phyloP scores from a whole-genome alignment of 2,329 filamentous ascomycete genomes.

The Beauveria asiatica region DNA sequence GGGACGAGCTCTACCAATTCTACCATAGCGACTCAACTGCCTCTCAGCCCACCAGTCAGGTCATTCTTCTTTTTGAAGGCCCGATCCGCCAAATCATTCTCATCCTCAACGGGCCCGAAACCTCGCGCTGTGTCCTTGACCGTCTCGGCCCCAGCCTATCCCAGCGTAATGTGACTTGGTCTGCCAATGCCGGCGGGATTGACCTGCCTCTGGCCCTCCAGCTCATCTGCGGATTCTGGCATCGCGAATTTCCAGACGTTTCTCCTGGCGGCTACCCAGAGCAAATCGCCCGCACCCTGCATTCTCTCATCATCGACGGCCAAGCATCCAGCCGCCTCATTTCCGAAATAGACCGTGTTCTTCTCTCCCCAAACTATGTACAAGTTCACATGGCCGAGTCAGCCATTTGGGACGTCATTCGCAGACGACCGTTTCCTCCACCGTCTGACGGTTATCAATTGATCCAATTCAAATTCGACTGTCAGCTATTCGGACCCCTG shows the following conservation, averaged over 20 bases:
- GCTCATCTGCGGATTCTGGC: conserved; percentile 28
- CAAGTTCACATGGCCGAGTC: conserved; percentile 31
- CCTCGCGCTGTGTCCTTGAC: conserved; percentile 26
- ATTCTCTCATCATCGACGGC: conserved; percentile 22
- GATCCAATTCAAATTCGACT: conserved; percentile 28
- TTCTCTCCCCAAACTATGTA: conserved; percentile 27
- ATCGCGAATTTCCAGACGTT: conserved; percentile 25
- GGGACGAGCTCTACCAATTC: conserved; percentile 29
- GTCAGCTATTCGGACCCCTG: conserved; percentile 22
- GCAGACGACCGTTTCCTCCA: conserved; percentile 23
- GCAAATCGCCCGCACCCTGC: conserved; percentile 24
- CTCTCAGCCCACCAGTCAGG: conserved; percentile 21
- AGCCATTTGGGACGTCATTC: conserved; percentile 27
- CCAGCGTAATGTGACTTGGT: conserved; percentile 24
- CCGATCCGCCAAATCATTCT: conserved; percentile 30
- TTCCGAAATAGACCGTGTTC: conserved; percentile 20
- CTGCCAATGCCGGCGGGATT: conserved; percentile 23
- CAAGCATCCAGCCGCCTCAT: conserved; percentile 22
- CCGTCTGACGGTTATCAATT: conserved; percentile 27
- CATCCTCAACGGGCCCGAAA: conserved; percentile 29
- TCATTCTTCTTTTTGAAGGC: conserved; percentile 27
- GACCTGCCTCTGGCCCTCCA: conserved; percentile 27
- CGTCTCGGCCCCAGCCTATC: conserved; percentile 28
- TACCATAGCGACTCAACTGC: conserved; percentile 21
- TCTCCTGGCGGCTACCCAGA: conserved; percentile 27